Evolutionary conservation across 2,329 filamentous ascomycete species (phyloP), one percentile per base, ranked within the genome.

Genomic region (Ceratocystis huliohia): DNA sequence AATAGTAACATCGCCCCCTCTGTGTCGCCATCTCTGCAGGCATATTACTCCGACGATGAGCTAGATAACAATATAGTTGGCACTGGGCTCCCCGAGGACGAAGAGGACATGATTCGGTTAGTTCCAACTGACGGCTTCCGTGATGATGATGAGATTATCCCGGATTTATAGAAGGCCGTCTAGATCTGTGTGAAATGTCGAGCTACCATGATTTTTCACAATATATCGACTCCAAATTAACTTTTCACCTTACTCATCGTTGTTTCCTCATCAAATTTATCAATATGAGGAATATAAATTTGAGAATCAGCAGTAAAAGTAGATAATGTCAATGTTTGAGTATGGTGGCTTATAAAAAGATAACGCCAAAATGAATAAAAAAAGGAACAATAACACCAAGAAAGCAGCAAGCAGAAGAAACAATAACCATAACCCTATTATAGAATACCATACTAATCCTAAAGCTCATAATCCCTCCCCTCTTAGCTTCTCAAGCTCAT

Each of bases 401-500:
- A 20, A 53, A 53, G 1, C 48, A 53, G n/a, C n/a, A 22, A 10
- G 5, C 10, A 10, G 3, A 41, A 41, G 10, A 41, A 41, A 13
- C 13, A 13, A 41, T 41, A 41, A 15, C 37, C 37, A 13, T 25
- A 53, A 20, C 48, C 48, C 48, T 53, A 53, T 10, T 17, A 6
- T n/a, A 48, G 20, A 48, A 48, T 48, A 20, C 17, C 46, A 22
- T 48, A 17, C 20, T 48, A 20, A 6, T 17, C 46, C 46, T 8
- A 20, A 41, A 41, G 37, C 4, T 17, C 46, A 48, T 48, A 1
- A 20, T 53, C 6, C 48, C n/a, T 10, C n/a, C 5, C 20, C 6
- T 13, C 48, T 53, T 25, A 2, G 22, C n/a, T 8, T 25, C 48
- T 53, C 48, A 20, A 22, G 17, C 15, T 53, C 22, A 83, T 64